phyloP scores from a whole-genome alignment of 148 eudicot species.

The Dysphania ambrosioides region DNA sequence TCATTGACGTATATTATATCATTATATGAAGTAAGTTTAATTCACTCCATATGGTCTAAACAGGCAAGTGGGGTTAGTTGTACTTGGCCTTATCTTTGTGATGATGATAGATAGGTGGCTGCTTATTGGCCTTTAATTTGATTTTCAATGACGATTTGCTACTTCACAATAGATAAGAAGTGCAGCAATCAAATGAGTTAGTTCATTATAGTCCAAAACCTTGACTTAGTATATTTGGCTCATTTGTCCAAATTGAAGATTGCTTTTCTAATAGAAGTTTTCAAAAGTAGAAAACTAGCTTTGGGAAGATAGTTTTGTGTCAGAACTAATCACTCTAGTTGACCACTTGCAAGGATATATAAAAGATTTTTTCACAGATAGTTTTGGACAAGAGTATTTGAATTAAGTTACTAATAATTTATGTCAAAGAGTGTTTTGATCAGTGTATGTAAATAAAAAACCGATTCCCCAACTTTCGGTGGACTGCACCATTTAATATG shows the following conservation, averaged over 20 bases:
- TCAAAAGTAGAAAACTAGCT: neutral
- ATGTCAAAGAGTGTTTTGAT: too few species aligned
- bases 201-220: neutral
- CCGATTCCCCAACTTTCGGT: too few species aligned
- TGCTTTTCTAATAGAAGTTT: too few species aligned
- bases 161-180: neutral
- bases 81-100: neutral
- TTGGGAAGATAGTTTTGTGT: neutral
- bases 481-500: too few species aligned
- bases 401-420: too few species aligned
- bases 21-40: too few species aligned
- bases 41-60: too few species aligned
- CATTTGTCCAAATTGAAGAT: too few species aligned
- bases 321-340: neutral
- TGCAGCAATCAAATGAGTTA: neutral
- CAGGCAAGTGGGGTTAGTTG: too few species aligned
- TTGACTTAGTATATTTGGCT: neutral
- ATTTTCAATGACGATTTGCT: neutral
- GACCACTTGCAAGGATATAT: neutral
- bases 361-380: neutral
- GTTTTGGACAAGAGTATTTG: neutral
- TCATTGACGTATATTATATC: too few species aligned
- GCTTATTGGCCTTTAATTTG: neutral
- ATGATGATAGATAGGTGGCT: neutral
- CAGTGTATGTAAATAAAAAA: too few species aligned